These are phyloP conservation scores for Pythium phragmitis DNA, from an alignment of 352 stramenopile genomes.

Conservation along the genomic window DNA sequence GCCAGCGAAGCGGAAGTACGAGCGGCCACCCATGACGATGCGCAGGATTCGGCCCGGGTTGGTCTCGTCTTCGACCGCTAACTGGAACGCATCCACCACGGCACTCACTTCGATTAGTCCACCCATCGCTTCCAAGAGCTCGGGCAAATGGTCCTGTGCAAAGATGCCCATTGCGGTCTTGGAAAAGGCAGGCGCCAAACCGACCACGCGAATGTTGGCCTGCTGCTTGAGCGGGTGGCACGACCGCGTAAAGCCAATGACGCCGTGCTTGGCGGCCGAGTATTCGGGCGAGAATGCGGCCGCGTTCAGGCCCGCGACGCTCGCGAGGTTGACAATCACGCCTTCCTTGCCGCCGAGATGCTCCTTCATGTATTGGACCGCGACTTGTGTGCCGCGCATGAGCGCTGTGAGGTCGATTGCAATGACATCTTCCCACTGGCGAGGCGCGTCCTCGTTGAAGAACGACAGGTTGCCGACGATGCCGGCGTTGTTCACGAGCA, in stretches of 20 bases:
- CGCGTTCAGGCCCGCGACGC: constrained; percentile 53
- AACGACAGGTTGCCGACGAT: constrained; percentile 60
- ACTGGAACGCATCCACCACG: constrained; percentile 54
- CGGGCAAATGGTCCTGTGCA: constrained; percentile 33
- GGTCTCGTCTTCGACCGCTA: constrained; percentile 41
- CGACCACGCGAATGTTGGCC: constrained; percentile 71
- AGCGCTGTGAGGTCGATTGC: constrained; percentile 71
- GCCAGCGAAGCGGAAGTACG: constrained; percentile 62
- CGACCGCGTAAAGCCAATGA: constrained; percentile 73
- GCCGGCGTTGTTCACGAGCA: constrained; percentile 84
- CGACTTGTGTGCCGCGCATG: constrained; percentile 66
- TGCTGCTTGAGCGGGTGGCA: constrained; percentile 57
- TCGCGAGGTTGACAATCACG: constrained; percentile 72
- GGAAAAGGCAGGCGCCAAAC: constrained; percentile 61
- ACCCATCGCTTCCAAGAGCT: constrained; percentile 57
- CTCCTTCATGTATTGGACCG: constrained; percentile 57
- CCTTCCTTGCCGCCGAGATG: constrained; percentile 57
- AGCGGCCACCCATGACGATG: constrained; percentile 44
- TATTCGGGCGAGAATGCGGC: constrained; percentile 68
- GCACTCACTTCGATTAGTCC: constrained; percentile 36
- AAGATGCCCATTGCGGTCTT: constrained; percentile 63
- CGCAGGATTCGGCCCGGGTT: constrained; percentile 56
- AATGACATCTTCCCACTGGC: constrained; percentile 60
- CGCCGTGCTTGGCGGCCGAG: constrained; percentile 66
- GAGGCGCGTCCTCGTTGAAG: constrained; percentile 35